phyloP scores from a whole-genome alignment of 306 rosid species.

The Rosa chinensis region DNA sequence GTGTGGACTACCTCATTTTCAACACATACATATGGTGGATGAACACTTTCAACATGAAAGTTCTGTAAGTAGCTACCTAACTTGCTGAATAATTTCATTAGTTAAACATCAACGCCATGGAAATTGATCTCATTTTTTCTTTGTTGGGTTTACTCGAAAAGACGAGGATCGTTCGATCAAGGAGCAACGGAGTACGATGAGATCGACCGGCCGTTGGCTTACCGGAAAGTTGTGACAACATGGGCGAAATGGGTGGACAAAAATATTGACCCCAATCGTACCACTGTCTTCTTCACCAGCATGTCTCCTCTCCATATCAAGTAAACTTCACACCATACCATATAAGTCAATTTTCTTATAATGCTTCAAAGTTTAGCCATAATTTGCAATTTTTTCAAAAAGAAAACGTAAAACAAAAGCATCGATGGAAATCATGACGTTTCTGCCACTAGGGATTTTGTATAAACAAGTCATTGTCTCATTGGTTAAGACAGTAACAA shows the following conservation, averaged over 20 bases:
- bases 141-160: conserved; percentile 20
- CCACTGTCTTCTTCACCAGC: conserved; percentile 79
- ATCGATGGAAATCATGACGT: not conserved
- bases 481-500: not conserved
- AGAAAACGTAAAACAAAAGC: conserved; percentile 2
- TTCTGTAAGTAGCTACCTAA: conserved; percentile 56
- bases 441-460: not conserved
- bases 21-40: conserved; percentile 99
- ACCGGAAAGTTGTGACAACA: conserved; percentile 62
- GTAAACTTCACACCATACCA: conserved; percentile 36
- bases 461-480: not conserved
- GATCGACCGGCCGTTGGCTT: conserved; percentile 60
- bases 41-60: conserved; percentile 79
- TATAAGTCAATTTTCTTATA: not conserved
- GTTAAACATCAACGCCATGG: not conserved
- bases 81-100: not conserved
- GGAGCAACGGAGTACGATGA: conserved; percentile 80
- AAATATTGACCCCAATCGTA: conserved; percentile 72
- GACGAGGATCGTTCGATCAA: conserved; percentile 84
- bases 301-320: conserved; percentile 97
- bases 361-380: conserved; percentile 9
- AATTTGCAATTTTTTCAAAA: not conserved
- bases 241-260: conserved; percentile 84
- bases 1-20: conserved; percentile 74
- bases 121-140: conserved; percentile 8